Conservation (phyloP, 2,329 filamentous ascomycete genomes). For the Magnaporthiopsis incrustans region DNA sequence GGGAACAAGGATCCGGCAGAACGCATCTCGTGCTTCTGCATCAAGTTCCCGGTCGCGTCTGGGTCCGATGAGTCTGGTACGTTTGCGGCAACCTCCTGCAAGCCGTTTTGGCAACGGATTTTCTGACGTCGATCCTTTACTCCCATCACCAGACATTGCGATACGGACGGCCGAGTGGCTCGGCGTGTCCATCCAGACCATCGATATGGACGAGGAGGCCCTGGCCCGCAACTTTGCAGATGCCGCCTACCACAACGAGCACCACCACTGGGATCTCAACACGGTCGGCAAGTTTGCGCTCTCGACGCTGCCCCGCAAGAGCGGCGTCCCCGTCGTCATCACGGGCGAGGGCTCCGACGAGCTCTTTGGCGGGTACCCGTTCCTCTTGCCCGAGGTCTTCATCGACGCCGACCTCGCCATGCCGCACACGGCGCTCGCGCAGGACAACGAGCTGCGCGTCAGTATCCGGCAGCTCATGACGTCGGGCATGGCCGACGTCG, state of each 20-base stretch:
- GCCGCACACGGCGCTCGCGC: slow-evolving; percentile 19
- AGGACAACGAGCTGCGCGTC: slow-evolving; percentile 10
- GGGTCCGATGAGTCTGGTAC: slow-evolving; percentile 41
- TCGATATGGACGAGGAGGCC: slow-evolving; percentile 19
- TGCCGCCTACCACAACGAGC: slow-evolving; percentile 23
- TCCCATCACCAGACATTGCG: slow-evolving; percentile 19
- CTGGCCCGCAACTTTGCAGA: slow-evolving; percentile 23
- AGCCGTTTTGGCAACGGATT: too few relatives aligned
- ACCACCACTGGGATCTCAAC: slow-evolving; percentile 38
- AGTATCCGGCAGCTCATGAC: neutral
- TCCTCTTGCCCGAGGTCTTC: slow-evolving; percentile 37
- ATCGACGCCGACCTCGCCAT: slow-evolving; percentile 36
- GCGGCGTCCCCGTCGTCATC: slow-evolving; percentile 45
- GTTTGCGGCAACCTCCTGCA: neutral
- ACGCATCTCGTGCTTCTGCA: slow-evolving; percentile 33
- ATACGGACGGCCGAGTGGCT: slow-evolving; percentile 24
- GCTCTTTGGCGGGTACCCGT: slow-evolving; percentile 43
- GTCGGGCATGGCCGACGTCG: neutral
- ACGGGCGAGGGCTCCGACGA: slow-evolving; percentile 47
- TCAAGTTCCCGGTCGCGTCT: slow-evolving; percentile 41
- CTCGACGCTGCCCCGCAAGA: slow-evolving; percentile 32
- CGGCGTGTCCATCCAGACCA: slow-evolving; percentile 20
- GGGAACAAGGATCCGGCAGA: slow-evolving; percentile 29
- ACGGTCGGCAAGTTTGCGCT: slow-evolving; percentile 43
- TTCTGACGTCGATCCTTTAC: neutral